phyloP scores from a whole-genome alignment of 1,139 yeast species.

The Saccharomycopsis hybrid region DNA sequence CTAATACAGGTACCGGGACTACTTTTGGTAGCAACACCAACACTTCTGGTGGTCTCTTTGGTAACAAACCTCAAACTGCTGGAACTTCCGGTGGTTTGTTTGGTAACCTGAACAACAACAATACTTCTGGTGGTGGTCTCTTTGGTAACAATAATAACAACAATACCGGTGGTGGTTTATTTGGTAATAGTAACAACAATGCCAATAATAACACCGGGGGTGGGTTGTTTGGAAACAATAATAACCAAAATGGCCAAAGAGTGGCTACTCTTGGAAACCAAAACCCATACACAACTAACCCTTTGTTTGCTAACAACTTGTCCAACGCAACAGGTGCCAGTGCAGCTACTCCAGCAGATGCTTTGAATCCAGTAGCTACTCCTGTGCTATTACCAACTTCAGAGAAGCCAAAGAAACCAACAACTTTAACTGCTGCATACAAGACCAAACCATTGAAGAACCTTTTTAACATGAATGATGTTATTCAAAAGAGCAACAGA shows the following conservation, averaged over 20 bases:
- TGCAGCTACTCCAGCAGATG: slow-evolving; percentile 15
- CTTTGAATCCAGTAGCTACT: slow-evolving; percentile 50
- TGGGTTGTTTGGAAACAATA: slow-evolving; percentile 24
- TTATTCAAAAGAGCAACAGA: slow-evolving; percentile 1
- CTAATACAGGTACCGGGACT: slow-evolving; percentile 18
- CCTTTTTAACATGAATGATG: slow-evolving; percentile 11
- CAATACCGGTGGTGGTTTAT: slow-evolving; percentile 21
- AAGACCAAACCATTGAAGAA: slow-evolving; percentile 35
- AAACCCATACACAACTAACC: slow-evolving; percentile 72
- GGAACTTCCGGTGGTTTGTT: slow-evolving; percentile 16
- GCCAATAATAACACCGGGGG: slow-evolving; percentile 18
- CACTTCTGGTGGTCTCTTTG: slow-evolving; percentile 24
- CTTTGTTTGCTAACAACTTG: slow-evolving; percentile 40
- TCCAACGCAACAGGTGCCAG: slow-evolving; percentile 21
- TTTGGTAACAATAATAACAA: slow-evolving; percentile 17
- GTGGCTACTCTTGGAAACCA: slow-evolving; percentile 37
- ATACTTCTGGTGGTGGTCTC: slow-evolving; percentile 17
- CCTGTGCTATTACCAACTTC: slow-evolving; percentile 32
- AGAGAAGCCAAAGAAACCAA: slow-evolving; percentile 48
- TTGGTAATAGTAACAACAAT: slow-evolving; percentile 22
- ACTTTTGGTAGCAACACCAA: slow-evolving; percentile 20
- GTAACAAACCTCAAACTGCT: slow-evolving; percentile 20
- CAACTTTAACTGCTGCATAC: slow-evolving; percentile 55
- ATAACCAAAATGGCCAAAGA: slow-evolving; percentile 21
- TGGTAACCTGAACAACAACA: slow-evolving; percentile 20